These are phyloP conservation scores for Hyaloscypha finlandica DNA, from an alignment of 495 filamentous ascomycete genomes.

Conservation along the genomic window DNA sequence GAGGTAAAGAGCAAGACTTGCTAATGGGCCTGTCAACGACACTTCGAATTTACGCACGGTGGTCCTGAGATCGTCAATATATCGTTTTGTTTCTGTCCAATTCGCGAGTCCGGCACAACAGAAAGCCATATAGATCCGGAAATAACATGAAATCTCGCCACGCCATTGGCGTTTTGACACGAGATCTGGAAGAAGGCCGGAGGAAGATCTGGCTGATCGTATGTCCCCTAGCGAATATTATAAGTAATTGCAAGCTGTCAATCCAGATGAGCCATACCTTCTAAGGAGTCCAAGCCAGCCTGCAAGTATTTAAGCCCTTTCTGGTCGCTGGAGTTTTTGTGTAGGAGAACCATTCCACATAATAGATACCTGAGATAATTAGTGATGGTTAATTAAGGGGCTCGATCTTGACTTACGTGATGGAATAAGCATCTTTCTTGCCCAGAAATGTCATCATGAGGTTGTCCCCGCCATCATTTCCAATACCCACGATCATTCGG, in stretches of 20 bases:
- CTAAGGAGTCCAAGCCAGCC: constrained; percentile 61
- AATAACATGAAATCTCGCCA: constrained; percentile 45
- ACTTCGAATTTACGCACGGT: constrained; percentile 33
- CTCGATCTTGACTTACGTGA: constrained; percentile 42
- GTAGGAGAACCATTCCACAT: constrained; percentile 68
- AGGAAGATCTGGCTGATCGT: constrained; percentile 33
- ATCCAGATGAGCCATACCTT: constrained; percentile 43
- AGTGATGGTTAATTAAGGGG: neutral
- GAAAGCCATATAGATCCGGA: constrained; percentile 48
- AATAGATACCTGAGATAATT: constrained; percentile 50
- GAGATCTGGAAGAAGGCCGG: constrained; percentile 47
- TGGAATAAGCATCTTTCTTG: constrained; percentile 48
- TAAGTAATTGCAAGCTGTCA: constrained; percentile 34
- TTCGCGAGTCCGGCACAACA: constrained; percentile 46
- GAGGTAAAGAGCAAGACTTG: constrained; percentile 62
- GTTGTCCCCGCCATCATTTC: constrained; percentile 43
- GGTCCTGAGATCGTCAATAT: constrained; percentile 41
- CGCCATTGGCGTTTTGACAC: constrained; percentile 45
- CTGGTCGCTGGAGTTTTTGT: constrained; percentile 63
- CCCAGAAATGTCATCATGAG: constrained; percentile 52
- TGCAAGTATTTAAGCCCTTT: constrained; percentile 68
- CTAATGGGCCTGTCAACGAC: constrained; percentile 38
- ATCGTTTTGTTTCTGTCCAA: constrained; percentile 46
- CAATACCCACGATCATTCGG: constrained; percentile 50
- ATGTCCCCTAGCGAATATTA: neutral